Base-by-base conservation (phyloP, 768 basidiomycete species). In the Podaxis sp. region DNA sequence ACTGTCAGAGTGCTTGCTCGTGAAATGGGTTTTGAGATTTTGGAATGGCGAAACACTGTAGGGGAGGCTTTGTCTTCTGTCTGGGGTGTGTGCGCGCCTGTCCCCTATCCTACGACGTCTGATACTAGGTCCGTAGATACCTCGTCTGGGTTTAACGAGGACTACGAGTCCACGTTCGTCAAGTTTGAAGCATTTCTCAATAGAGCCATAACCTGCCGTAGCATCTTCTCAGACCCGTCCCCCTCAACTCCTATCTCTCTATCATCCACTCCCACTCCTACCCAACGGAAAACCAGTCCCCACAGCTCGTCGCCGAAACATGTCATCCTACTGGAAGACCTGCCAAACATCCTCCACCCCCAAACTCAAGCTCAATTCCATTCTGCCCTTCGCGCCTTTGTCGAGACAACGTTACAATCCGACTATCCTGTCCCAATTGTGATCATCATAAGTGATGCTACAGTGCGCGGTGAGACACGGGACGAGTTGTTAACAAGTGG, bases 261-360 rank as follows among this genome's bases (percentile, higher is more conserved):
- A 16, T 55, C 68, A 9, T 55, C 67, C 51, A 5, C 27, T 28
- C 32, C 32, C 7, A 25, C 57, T 11, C 54, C 62, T 21, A 68
- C 59, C 7, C 35, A 46, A 18, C 23, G 54, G 28, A 32, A 59
- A 28, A 56, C 62, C 53, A 75, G 74, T 4, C 23, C 18, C 16
- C 37, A 25, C 11, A 23, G n/a, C 38, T 23, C 28, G 4, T 4
- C 50, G 2, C 13, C 21, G 16, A 81, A 79, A 0, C 85, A 86
- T 36, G 68, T 95, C 5, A 80, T 98, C 55, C 84, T 98, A 3
- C 77, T 97, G 6, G 93, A 95, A 73, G 91, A 95, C 59, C 81
- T 99, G 1, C 97, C 96, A 0, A 98, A 98, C 69, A 84, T 98
- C 57, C 76, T 93, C 4, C 93, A 94, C 72, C 71, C 76, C 4